These are phyloP conservation scores for Gossypium sturtianum DNA, from an alignment of 345 rosid genomes.

Conservation along the genomic window DNA sequence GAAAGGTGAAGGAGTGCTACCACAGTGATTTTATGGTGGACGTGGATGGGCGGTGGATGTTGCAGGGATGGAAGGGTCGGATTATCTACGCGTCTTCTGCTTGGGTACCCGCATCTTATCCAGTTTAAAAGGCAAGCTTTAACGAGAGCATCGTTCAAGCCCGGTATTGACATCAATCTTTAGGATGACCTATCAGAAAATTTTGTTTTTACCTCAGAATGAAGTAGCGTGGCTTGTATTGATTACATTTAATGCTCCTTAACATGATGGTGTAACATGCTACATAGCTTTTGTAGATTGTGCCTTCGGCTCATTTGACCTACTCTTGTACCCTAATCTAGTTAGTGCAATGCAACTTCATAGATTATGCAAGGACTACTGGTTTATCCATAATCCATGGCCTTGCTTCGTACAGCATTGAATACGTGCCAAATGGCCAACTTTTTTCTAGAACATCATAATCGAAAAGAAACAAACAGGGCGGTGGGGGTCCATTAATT, in stretches of 20 bases:
- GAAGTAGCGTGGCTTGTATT: neutral
- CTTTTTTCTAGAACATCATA: too few species aligned
- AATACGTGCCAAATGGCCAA: neutral
- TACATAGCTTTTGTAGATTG: neutral
- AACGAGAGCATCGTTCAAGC: neutral
- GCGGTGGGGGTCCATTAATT: neutral
- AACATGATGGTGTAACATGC: neutral
- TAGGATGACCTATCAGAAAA: neutral
- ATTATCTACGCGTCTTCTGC: conserved; percentile 30
- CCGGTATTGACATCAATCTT: neutral
- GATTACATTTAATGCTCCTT: neutral
- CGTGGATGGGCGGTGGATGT: conserved; percentile 39
- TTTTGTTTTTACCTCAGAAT: neutral
- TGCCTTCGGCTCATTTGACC: neutral
- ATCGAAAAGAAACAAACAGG: too few species aligned
- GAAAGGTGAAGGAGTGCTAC: conserved; percentile 20
- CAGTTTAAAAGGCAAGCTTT: neutral
- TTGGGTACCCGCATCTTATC: conserved; percentile 34
- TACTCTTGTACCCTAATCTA: neutral
- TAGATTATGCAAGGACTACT: neutral
- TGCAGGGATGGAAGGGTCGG: conserved; percentile 60
- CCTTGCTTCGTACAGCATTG: neutral
- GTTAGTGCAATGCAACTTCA: neutral
- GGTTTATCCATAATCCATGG: neutral
- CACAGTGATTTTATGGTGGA: conserved; percentile 48